Base-by-base conservation (phyloP, 2,329 filamentous ascomycete species). In the Sporothrix luriei region DNA sequence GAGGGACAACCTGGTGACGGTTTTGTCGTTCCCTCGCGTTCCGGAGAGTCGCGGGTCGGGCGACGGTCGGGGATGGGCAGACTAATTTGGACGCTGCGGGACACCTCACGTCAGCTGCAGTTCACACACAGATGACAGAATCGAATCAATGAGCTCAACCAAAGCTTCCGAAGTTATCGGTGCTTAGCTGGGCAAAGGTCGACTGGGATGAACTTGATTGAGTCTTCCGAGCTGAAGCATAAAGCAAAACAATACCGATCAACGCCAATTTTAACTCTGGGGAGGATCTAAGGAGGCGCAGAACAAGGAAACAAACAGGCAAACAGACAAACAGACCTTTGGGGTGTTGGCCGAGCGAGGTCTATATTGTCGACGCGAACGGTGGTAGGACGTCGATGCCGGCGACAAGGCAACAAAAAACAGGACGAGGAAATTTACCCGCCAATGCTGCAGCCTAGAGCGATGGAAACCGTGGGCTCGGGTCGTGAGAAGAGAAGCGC, bases 361-460 rank as follows among this genome's bases (percentile, higher is more conserved):
- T 16, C 7, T 46, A 1, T n/a, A 54, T 29, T 29, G 49, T 48
- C 38, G 65, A 57, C 46, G 13, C 16, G 19, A 43, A 33, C 19
- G 49, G 29, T 51, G 24, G 51, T 11, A n/a, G 57, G 21, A 52
- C 4, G 49, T 66, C 64, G 48, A 66, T 21, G 46, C 7, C 14
- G 10, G 21, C 51, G 21, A 24, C n/a, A 43, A 66, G 49, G 21
- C 51, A 48, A 19, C 33, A 7, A 43, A 40, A 51, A 52, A 54
- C n/a, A 26, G 62, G 64, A 49, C 46, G 64, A 66, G 64, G 33
- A 66, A 54, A 43, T 24, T 51, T 21, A 48, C 43, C 61, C 46
- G 38, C 49, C 38, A 57, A 55, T n/a, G 38, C 65, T 67, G 65
- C n/a, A 67, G 65, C 65, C 65, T 67, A 67, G 38, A 29, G 29